Base-by-base conservation (phyloP, 441 rosid genomes). In the Heliophila coronopifolia region DNA sequence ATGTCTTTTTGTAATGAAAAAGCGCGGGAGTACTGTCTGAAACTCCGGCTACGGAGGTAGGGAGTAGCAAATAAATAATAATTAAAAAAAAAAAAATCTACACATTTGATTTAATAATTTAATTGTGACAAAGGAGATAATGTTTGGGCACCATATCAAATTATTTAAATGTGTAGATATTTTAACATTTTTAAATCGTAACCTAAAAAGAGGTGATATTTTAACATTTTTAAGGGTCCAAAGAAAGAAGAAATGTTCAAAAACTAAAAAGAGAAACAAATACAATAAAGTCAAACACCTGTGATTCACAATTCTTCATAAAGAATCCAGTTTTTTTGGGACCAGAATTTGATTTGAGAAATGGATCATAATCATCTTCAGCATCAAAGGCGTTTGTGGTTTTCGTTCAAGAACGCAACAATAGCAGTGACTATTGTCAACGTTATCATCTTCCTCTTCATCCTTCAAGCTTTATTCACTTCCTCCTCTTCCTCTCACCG, bases 341-440 rank as follows among this genome's bases (percentile, higher is more conserved):
- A 24, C 35, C 26, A 3, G 35, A 11, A 44, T 41, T 36, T 16
- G 17, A 26, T 6, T 28, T 9, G 7, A 35, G 9, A 27, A 32
- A 63, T 63, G 68, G 68, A 65, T 43, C 67, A 45, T 33, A 13
- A 19, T 41, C 50, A 55, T 47, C 47, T 7, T 19, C 77, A 68
- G n/a, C n/a, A n/a, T n/a, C n/a, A n/a, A 9, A 72, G 83, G 86
- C 74, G 78, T 46, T n/a, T 70, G 58, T 81, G 80, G 39, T 68
- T 89, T 43, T 83, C 97, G 6, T 85, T 80, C 74, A 85, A 80
- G 73, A 80, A 70, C 73, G 95, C 83, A 0, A 86, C 97, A 24
- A 74, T 86, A n/a, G 52, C 71, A 15, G 41, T 85, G 35, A 76
- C 84, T 9, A 22, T 74, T 19, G 23, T 89, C 58, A 89, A 89